Evolutionary conservation across 345 rosid genomes (phyloP).

Genomic region (Eucalyptus grandis): DNA sequence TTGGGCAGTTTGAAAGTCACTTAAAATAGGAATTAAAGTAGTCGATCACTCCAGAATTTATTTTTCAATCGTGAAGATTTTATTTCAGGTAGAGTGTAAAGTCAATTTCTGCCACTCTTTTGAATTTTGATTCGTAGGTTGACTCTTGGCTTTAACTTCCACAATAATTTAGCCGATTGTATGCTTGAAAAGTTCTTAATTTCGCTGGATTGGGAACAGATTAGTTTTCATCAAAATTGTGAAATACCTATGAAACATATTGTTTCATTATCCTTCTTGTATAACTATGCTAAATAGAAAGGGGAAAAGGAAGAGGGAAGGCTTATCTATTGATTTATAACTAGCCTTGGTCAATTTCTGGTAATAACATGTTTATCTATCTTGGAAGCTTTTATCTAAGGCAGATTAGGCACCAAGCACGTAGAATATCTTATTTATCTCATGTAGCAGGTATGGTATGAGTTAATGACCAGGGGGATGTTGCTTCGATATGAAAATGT

Average conservation of each 20-base stretch:
- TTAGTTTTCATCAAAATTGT: not conserved
- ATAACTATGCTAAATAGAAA: not conserved
- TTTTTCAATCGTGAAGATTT: not conserved
- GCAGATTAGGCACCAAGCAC: not conserved
- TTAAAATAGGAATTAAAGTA: not conserved
- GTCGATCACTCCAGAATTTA: not conserved
- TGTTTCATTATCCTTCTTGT: not conserved
- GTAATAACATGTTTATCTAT: not conserved
- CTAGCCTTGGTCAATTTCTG: not conserved
- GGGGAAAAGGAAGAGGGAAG: not conserved
- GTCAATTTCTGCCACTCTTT: not conserved
- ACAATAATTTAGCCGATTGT: not conserved
- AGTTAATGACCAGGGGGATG: not conserved
- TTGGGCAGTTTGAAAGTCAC: not conserved
- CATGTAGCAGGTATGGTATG: not conserved
- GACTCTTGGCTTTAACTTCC: not conserved
- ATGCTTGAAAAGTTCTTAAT: not conserved
- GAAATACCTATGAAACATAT: too few relatives aligned
- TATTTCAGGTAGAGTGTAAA: not conserved
- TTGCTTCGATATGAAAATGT: too few relatives aligned
- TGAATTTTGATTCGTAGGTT: not conserved
- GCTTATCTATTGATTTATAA: not conserved
- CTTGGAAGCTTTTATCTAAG: not conserved
- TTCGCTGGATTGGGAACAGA: not conserved
- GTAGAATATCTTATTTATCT: not conserved